These are phyloP conservation scores for Penicillium janthinellum DNA, from an alignment of 2,329 filamentous ascomycete species.

Conservation along the genomic window DNA sequence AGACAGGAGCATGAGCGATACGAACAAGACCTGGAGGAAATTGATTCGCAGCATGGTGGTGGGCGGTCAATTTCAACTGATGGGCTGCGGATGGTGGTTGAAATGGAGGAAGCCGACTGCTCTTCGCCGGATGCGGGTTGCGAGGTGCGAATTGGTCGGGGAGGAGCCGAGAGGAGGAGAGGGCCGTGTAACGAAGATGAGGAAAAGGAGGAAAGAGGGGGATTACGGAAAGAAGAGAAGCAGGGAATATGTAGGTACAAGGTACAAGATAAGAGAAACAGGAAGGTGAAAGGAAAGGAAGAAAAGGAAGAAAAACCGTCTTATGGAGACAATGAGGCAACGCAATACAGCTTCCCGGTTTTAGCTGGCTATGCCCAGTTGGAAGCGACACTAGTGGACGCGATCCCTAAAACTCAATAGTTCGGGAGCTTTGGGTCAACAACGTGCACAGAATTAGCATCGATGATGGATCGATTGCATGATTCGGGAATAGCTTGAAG, in stretches of 20 bases:
- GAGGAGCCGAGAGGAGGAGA: not conserved
- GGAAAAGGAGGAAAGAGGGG: not conserved
- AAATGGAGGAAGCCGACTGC: not conserved
- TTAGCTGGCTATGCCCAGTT: slow-evolving; percentile 5
- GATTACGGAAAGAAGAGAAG: not conserved
- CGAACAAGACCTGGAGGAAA: slow-evolving; percentile 28
- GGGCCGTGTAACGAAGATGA: not conserved
- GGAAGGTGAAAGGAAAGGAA: not conserved
- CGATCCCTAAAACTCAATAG: slow-evolving; percentile 3
- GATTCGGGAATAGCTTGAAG: not conserved
- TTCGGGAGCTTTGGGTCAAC: slow-evolving; percentile 2
- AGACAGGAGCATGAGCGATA: slow-evolving; percentile 31
- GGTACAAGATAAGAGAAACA: not conserved
- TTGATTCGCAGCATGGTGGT: slow-evolving; percentile 25
- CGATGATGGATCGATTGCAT: not conserved
- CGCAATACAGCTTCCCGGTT: slow-evolving; percentile 10
- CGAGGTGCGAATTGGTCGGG: not conserved
- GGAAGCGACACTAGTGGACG: slow-evolving; percentile 1
- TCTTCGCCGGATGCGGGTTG: not conserved
- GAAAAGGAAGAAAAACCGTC: not conserved
- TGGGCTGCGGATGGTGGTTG: slow-evolving; percentile 2
- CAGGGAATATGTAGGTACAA: not conserved
- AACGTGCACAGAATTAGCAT: not conserved
- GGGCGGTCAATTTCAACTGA: not conserved
- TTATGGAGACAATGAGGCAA: slow-evolving; percentile 4